Evolutionary conservation across 345 rosid genomes (phyloP).

Genomic region (Populus pruinosa): DNA sequence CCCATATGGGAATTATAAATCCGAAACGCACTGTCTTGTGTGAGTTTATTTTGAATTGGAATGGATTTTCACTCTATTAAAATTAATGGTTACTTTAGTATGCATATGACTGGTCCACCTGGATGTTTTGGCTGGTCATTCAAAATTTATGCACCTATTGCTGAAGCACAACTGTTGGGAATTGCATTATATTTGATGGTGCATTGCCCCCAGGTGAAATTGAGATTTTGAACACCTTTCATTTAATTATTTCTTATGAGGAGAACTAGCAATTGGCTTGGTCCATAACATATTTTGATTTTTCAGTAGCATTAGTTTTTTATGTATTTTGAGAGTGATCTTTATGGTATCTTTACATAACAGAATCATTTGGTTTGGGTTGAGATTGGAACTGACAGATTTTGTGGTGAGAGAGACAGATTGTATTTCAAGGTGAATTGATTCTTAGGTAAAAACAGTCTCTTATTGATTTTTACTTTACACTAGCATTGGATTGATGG

Average conservation of each 20-base stretch:
- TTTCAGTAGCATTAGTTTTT: background rate
- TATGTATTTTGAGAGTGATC: background rate
- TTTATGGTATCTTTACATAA: background rate
- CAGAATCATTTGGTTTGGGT: background rate
- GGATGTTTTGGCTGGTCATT: background rate
- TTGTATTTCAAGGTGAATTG: background rate
- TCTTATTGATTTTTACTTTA: background rate
- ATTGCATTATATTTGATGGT: slow-evolving; percentile 3
- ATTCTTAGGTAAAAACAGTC: background rate
- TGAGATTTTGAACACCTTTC: background rate
- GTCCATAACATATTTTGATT: background rate
- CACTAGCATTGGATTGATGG: background rate
- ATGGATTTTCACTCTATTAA: background rate
- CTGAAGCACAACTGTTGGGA: background rate
- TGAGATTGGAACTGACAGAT: background rate
- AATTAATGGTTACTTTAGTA: slow-evolving; percentile 3
- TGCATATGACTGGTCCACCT: background rate
- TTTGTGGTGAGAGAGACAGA: background rate
- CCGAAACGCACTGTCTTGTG: background rate
- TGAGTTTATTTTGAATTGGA: slow-evolving; percentile 6
- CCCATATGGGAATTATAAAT: background rate
- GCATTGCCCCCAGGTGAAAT: background rate
- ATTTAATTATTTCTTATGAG: background rate
- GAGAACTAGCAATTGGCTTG: slow-evolving; percentile 1
- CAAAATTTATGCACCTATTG: background rate